Evolutionary conservation across 2,329 filamentous ascomycete species (phyloP), one percentile per base, ranked within the genome.

Genomic region (Colletotrichum siamense): DNA sequence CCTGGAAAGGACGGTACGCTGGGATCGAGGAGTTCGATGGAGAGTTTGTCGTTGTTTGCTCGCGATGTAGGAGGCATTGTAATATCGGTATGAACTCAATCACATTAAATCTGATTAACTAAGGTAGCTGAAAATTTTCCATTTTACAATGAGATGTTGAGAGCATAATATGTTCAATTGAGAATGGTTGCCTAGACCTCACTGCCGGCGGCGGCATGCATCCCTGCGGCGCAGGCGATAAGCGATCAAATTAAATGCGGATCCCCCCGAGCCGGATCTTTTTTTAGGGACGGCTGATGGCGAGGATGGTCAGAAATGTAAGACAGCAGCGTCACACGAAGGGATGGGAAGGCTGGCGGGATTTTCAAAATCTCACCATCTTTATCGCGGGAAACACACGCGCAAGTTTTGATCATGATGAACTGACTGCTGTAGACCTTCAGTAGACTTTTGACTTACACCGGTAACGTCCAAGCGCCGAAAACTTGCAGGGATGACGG

Each of bases 1-100:
- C 83, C 83, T 28, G 7, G 44, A 9, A 52, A 52, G 10, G 44
- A 52, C 10, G 44, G 44, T 24, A 52, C 44, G 44, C 44, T 52
- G n/a, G 44, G 44, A 2, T 52, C 44, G 3, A 52, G 44, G n/a
- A 52, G 44, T 52, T 52, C n/a, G n/a, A 52, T 52, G n/a, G 44
- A 52, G 10, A 52, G 44, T 52, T 52, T 52, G 44, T 52, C 44
- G 44, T 52, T 52, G 1, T 52, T 52, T 13, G 44, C 44, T 22
- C 44, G 44, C n/a, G 44, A 52, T 13, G 44, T 52, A 13, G 44
- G 44, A 13, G 44, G n/a, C 44, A 52, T 52, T 13, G 44, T 52
- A 10, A 52, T 22, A 13, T 52, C 1, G n/a, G 9, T 52, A 6
- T 52, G 10, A 4, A 22, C n/a, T 52, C n/a, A 52, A 52, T 8